Percentiles rank a stretch among this genome's conserved stretches.
phyloP scores from a whole-genome alignment of 2,329 filamentous ascomycete genomes.

The Colletotrichum limetticola region DNA sequence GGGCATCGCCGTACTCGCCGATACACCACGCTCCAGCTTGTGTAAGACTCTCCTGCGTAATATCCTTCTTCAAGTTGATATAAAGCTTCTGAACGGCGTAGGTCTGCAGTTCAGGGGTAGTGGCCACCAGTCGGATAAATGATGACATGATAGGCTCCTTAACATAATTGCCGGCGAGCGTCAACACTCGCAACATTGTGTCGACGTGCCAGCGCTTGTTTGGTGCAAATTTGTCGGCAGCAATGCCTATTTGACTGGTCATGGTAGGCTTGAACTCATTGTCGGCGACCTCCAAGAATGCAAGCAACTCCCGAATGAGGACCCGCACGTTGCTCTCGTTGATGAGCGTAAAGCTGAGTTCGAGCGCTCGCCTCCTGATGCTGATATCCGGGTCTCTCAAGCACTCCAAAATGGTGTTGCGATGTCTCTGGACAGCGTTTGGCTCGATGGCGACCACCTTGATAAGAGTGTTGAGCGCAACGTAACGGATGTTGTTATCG shows the following conservation, averaged over 20 bases:
- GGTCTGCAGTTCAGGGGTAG: slow-evolving; percentile 92
- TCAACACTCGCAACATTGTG: slow-evolving; percentile 94
- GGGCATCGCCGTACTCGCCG: slow-evolving; percentile 92
- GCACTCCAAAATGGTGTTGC: slow-evolving; percentile 97
- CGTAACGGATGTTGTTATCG: slow-evolving; percentile 99
- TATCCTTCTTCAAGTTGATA: slow-evolving; percentile 89
- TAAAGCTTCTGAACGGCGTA: slow-evolving; percentile 98
- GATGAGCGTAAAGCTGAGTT: slow-evolving; percentile 97
- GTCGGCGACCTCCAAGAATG: slow-evolving; percentile 96
- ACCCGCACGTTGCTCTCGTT: slow-evolving; percentile 97
- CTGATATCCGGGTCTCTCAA: slow-evolving; percentile 97
- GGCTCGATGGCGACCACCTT: slow-evolving; percentile 98
- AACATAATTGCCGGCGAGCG: slow-evolving; percentile 94
- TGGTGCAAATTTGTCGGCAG: slow-evolving; percentile 93
- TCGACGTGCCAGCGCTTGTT: slow-evolving; percentile 99
- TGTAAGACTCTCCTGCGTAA: slow-evolving; percentile 95
- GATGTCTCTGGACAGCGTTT: slow-evolving; percentile 95
- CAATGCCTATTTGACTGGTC: slow-evolving; percentile 98
- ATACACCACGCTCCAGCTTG: slow-evolving; percentile 97
- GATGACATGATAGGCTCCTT: slow-evolving; percentile 98
- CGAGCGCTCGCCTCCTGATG: slow-evolving; percentile 92
- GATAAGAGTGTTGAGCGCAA: slow-evolving; percentile 95
- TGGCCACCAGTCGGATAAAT: slow-evolving; percentile 94
- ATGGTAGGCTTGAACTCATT: slow-evolving; percentile 99
- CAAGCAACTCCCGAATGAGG: slow-evolving; percentile 89